Percentiles rank a stretch among this genome's conserved stretches.
Evolutionary conservation across 306 rosid genomes (phyloP).

Genomic region (Adenanthera pavonina): DNA sequence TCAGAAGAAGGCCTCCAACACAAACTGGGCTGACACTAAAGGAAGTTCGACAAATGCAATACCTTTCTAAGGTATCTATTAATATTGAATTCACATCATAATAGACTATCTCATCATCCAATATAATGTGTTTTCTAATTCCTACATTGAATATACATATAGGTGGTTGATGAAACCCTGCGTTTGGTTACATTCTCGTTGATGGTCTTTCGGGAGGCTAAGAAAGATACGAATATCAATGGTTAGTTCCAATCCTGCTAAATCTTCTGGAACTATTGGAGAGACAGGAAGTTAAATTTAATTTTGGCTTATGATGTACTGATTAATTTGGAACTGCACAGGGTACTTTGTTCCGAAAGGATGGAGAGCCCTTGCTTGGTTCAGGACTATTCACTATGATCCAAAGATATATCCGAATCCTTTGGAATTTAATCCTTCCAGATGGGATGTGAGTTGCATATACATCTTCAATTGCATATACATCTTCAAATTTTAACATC

Average conservation of each 20-base stretch:
- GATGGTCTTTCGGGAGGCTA: conserved; percentile 61
- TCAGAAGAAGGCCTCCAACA: conserved; percentile 54
- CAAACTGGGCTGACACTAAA: conserved; percentile 32
- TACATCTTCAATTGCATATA: not conserved
- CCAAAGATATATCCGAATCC: conserved; percentile 70
- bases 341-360: conserved; percentile 79
- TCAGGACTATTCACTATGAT: conserved; percentile 70
- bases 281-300: no score
- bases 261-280: not conserved
- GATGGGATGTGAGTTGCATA: conserved; percentile 66
- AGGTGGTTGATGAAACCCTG: conserved; percentile 84
- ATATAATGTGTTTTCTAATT: not conserved
- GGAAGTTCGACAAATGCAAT: conserved; percentile 1
- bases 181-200: conserved; percentile 69
- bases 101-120: not conserved
- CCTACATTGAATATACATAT: not conserved
- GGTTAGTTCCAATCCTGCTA: conserved; percentile 41
- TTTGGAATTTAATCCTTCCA: conserved; percentile 63
- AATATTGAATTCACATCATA: not conserved
- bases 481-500: not conserved
- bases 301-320: not conserved
- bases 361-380: conserved; percentile 77
- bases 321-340: conserved; percentile 8
- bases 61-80: not conserved
- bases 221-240: conserved; percentile 52